These are phyloP conservation scores for Colletotrichum sp. DNA, from an alignment of 2,329 filamentous ascomycete genomes.

Conservation along the genomic window DNA sequence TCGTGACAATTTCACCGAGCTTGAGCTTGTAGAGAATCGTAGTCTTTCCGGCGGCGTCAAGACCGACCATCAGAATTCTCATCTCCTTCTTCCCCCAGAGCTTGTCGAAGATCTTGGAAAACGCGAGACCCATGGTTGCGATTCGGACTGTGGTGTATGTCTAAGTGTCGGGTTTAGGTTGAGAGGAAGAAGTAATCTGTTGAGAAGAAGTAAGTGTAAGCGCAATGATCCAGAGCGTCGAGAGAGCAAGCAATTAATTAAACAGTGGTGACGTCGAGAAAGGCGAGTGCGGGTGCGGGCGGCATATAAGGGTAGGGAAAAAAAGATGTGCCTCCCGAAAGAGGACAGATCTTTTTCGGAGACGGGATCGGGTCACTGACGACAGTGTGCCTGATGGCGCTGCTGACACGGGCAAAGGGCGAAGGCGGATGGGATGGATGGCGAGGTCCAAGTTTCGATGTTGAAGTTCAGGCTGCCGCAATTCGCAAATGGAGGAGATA, in stretches of 20 bases:
- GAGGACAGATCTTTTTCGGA: constrained; percentile 17
- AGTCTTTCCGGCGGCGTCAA: constrained; percentile 99
- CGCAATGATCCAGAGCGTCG: background rate
- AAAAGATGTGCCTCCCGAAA: background rate
- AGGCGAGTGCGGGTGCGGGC: constrained; percentile 11
- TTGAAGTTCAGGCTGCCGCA: constrained; percentile 18
- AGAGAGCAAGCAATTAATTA: background rate
- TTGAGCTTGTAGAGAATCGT: constrained; percentile 99
- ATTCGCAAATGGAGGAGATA: constrained; percentile 20
- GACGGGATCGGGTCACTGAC: constrained; percentile 11
- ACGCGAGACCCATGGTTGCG: constrained; percentile 94
- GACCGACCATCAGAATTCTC: constrained; percentile 99
- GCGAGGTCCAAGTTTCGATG: constrained; percentile 7
- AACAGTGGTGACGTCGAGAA: constrained; percentile 2
- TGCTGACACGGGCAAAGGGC: constrained; percentile 9
- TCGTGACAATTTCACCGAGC: constrained; percentile 98
- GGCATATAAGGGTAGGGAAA: background rate
- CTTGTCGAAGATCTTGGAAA: constrained; percentile 95
- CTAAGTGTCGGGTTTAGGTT: constrained; percentile 36
- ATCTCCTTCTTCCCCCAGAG: constrained; percentile 99
- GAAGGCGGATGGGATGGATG: background rate
- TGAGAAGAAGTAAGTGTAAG: constrained; percentile 4
- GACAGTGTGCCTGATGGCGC: constrained; percentile 10
- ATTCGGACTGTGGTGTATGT: constrained; percentile 38
- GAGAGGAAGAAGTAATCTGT: constrained; percentile 26